Evolutionary conservation across 306 rosid species (phyloP).

Genomic region (Begonia loranthoides): DNA sequence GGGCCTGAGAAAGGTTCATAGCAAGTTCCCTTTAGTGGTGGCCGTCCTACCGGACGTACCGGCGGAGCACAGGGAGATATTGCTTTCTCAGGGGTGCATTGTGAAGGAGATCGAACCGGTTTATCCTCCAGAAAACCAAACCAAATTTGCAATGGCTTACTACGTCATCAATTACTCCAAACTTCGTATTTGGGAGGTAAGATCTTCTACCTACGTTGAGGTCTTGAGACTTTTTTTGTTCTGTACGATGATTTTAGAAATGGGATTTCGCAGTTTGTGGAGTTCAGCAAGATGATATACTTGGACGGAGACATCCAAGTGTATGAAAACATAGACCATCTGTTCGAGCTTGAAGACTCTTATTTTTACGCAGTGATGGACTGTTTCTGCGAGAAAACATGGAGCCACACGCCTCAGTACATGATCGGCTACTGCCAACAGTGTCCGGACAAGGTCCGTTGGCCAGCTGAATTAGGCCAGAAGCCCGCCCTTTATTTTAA

Average conservation of each 20-base stretch:
- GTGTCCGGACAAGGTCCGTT: neutral
- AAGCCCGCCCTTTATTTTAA: constrained; percentile 1
- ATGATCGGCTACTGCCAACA: constrained; percentile 1
- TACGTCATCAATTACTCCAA: constrained; percentile 89
- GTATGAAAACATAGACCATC: constrained; percentile 3
- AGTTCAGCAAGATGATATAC: constrained; percentile 1
- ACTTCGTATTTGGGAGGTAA: constrained; percentile 77
- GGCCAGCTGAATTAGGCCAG: neutral
- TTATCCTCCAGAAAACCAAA: constrained; percentile 60
- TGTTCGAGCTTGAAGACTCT: neutral
- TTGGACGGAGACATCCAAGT: constrained; percentile 1
- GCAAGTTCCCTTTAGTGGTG: constrained; percentile 59
- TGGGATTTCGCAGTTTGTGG: neutral
- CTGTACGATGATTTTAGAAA: neutral
- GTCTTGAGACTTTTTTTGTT: neutral
- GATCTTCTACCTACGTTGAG: no score
- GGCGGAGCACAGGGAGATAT: constrained; percentile 39
- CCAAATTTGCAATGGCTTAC: constrained; percentile 62
- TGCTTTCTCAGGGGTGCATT: constrained; percentile 52
- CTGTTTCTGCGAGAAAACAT: constrained; percentile 1
- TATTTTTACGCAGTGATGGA: neutral
- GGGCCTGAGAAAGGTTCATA: constrained; percentile 55
- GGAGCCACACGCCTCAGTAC: constrained; percentile 3
- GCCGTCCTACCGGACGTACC: constrained; percentile 77
- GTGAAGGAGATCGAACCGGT: constrained; percentile 52